A percentile compares a stretch with the other conserved stretches of the same genome.
Evolutionary conservation across 2,329 filamentous ascomycete species (phyloP).

Genomic region (Dothidotthia symphoricarpi): DNA sequence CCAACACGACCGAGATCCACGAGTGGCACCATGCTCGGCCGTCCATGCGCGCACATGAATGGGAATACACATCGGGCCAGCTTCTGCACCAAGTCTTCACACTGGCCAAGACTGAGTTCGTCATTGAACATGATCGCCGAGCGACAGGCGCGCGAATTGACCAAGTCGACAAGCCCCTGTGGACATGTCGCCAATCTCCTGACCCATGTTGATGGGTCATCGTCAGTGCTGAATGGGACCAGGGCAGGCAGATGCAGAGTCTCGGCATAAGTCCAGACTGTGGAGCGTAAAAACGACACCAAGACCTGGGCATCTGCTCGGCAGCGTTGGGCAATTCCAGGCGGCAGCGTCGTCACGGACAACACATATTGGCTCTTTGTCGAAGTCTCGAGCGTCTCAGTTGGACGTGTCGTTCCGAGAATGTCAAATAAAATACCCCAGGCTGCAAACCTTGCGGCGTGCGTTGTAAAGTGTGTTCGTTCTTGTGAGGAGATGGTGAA

Average conservation of each 20-base stretch:
- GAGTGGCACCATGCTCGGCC: constrained; percentile 52
- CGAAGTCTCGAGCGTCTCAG: constrained; percentile 1
- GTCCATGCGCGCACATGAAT: constrained; percentile 81
- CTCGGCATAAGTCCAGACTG: constrained; percentile 62
- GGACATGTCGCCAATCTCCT: constrained; percentile 68
- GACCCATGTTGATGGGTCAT: constrained; percentile 52
- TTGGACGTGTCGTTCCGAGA: not conserved
- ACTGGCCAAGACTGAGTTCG: constrained; percentile 57
- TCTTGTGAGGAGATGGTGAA: constrained; percentile 68
- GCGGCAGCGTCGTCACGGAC: constrained; percentile 62
- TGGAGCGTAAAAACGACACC: constrained; percentile 70
- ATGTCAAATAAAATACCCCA: constrained; percentile 76
- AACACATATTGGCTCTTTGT: constrained; percentile 34
- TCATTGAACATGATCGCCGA: constrained; percentile 90
- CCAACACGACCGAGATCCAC: constrained; percentile 24
- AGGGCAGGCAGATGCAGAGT: constrained; percentile 4
- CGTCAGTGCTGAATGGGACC: not conserved
- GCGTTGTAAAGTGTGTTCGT: constrained; percentile 54
- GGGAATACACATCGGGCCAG: constrained; percentile 68
- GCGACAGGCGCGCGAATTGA: constrained; percentile 73
- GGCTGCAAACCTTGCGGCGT: constrained; percentile 57
- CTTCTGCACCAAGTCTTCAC: constrained; percentile 55
- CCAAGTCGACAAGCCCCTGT: constrained; percentile 68
- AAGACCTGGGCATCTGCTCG: constrained; percentile 68
- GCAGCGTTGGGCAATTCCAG: constrained; percentile 73